Base-by-base conservation (phyloP, 345 rosid species). In the Euphorbia peplus region DNA sequence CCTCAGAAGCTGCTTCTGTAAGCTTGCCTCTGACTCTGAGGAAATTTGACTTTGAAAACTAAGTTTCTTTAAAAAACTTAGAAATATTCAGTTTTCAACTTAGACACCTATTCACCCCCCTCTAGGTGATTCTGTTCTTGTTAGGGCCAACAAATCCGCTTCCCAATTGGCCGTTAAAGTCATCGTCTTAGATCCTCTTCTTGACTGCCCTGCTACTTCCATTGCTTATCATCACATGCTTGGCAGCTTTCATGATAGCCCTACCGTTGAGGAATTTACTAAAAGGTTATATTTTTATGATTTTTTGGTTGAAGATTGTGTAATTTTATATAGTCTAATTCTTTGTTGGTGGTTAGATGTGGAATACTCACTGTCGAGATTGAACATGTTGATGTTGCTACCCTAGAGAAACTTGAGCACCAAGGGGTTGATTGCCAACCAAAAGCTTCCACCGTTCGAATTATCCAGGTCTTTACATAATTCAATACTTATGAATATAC, bases 351-450 rank as follows among this genome's bases (percentile, higher is more conserved):
- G 60, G 79, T 68, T 83, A 95, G 99, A 78, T 92, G 98, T 83
- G 95, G 84, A 76, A 88, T 90, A 19, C 80, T 95, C 86, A 95
- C 97, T 0, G 80, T 92, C 25, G 99, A 92, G 82, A 92, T 95
- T 71, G 99, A 95, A 72, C 99, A 95, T 80, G 96, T 95, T 59
- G 89, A 95, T 69, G 98, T 78, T 71, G 89, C 86, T 70, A 88
- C 97, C 8, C 46, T 95, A 63, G 92, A 95, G 81, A 92, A 86
- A 79, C 98, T 95, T 71, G 99, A 92, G 75, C 82, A 81, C 75
- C 88, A 83, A 81, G 99, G 99, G 66, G 89, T 92, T 26, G 89
- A 90, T 78, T 95, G 99, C 70, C 86, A 95, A 81, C 99, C 98
- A 0, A 95, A 85, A 80, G 99, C 99, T 64, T 89, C 96, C 51